Base-by-base conservation (phyloP, 2,329 filamentous ascomycete genomes). In the Ophiosphaerella korrae region DNA sequence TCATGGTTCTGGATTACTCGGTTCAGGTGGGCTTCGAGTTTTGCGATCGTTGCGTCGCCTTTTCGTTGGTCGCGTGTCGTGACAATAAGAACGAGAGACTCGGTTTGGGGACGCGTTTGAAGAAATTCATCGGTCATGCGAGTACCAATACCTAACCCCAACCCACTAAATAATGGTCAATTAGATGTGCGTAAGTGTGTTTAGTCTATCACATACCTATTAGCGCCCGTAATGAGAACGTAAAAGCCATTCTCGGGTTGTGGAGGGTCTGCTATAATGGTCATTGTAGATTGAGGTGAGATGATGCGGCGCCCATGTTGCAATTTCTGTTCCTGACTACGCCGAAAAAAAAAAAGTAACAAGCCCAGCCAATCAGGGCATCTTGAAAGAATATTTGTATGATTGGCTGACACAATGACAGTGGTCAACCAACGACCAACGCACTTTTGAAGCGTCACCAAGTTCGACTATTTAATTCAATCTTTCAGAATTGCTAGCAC, bases 101-200 rank as follows among this genome's bases (percentile, higher is more conserved):
- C 82, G 26, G 80, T 79, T 42, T 84, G 78, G 26, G 88, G 84
- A 32, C 85, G 86, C 11, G 84, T 84, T 52, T 80, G 77, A 52
- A 96, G 84, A 78, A 96, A 97, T 66, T 96, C 90, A 77, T 96
- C 90, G 63, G 96, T 93, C 49, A 96, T 81, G 53, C 91, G 89
- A 67, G 89, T 85, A 71, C 89, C 89, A 61, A 90, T 92, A 48
- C 88, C 87, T 64, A 93, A 88, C 38, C 93, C 93, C 38, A 97
- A 85, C 53, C 93, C 93, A 71, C 93, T 97, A 73, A 18, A 21
- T 24, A 37, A 23, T n/a, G 29, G 64, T 77, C 55, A 78, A 69
- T 58, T 50, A 43, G 13, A 13, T 14, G 11, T 7, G 2, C 7
- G 11, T 31, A 29, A 1, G 4, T n/a, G 12, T 5, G 1, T 3